A percentile compares a stretch with the other conserved stretches of the same genome.
Evolutionary conservation across 116 monocot species (phyloP).

Genomic region (Papilionanthe hybrid): DNA sequence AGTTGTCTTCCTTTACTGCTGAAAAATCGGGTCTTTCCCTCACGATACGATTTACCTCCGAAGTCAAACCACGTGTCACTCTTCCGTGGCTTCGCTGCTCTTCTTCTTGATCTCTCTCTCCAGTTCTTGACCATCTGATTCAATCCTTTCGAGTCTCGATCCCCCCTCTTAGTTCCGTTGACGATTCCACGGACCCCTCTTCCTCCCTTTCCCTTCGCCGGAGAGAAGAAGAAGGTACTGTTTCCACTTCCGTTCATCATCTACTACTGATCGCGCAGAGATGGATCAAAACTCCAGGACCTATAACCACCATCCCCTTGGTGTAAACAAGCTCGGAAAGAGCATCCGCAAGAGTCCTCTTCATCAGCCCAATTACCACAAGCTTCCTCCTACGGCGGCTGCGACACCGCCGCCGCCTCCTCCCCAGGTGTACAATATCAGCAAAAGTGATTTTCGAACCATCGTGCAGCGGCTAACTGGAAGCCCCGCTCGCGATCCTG

Average conservation of each 20-base stretch:
- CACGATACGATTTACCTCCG: not conserved
- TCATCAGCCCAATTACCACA: conserved; percentile 26
- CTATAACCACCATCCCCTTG: conserved; percentile 25
- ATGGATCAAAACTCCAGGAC: conserved; percentile 9
- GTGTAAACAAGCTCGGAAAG: conserved; percentile 67
- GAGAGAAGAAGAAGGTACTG: no score
- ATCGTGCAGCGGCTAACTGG: conserved; percentile 93
- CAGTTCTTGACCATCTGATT: not conserved
- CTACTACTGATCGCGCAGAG: no score
- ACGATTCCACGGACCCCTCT: no score
- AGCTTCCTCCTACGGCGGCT: not conserved
- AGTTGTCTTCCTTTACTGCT: no score
- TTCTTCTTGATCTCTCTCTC: not conserved
- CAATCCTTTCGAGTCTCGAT: not conserved
- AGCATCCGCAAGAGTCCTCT: conserved; percentile 66
- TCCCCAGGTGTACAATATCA: conserved; percentile 88
- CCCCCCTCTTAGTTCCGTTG: not conserved
- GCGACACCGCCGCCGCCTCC: conserved; percentile 20
- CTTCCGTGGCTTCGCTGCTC: conserved; percentile 3
- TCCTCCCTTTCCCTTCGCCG: not conserved
- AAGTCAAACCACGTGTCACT: not conserved
- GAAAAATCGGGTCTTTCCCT: no score
- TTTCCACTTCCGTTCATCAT: not conserved
- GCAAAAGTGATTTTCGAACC: conserved; percentile 86
- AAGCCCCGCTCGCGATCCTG: conserved; percentile 38